Conservation (phyloP, 148 eudicot genomes). For the Salicornia ramosissima region DNA sequence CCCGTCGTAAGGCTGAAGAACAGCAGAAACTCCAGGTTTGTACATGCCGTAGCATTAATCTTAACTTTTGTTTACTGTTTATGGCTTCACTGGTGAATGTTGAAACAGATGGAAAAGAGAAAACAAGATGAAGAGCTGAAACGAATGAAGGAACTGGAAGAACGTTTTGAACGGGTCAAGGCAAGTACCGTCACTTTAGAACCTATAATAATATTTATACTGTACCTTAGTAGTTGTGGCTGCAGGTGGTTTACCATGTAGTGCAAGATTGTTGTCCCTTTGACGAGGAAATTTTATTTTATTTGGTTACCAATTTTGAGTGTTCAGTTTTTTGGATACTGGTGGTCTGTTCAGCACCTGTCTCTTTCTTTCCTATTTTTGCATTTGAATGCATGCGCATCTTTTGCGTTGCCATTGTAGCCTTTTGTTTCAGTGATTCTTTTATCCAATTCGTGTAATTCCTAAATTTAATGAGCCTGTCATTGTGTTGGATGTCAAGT, state of each 20-base stretch:
- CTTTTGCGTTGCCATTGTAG: background rate
- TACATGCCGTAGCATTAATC: background rate
- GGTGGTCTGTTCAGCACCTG: background rate
- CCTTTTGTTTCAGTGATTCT: background rate
- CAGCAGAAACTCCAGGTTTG: slow-evolving; percentile 79
- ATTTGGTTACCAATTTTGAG: too few species aligned
- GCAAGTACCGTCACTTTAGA: slow-evolving; percentile 27
- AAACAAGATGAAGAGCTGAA: slow-evolving; percentile 94
- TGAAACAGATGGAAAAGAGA: slow-evolving; percentile 80
- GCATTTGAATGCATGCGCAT: background rate
- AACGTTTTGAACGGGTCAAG: slow-evolving; percentile 80
- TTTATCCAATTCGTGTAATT: too few species aligned
- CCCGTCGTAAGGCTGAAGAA: slow-evolving; percentile 89
- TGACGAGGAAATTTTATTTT: background rate
- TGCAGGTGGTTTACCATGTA: background rate
- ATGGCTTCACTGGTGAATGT: slow-evolving; percentile 21
- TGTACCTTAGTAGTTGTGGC: background rate
- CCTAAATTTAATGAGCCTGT: background rate
- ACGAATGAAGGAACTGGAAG: slow-evolving; percentile 77
- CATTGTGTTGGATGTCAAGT: background rate
- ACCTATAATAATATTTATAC: background rate
- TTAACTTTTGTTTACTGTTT: slow-evolving; percentile 1
- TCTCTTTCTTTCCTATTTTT: background rate
- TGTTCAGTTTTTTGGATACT: too few species aligned
- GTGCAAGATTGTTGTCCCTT: background rate